Percentiles rank a stretch among this genome's conserved stretches.
Evolutionary conservation across 805 yeast species (phyloP).

Genomic region (Tetrapisispora namnaoensis): DNA sequence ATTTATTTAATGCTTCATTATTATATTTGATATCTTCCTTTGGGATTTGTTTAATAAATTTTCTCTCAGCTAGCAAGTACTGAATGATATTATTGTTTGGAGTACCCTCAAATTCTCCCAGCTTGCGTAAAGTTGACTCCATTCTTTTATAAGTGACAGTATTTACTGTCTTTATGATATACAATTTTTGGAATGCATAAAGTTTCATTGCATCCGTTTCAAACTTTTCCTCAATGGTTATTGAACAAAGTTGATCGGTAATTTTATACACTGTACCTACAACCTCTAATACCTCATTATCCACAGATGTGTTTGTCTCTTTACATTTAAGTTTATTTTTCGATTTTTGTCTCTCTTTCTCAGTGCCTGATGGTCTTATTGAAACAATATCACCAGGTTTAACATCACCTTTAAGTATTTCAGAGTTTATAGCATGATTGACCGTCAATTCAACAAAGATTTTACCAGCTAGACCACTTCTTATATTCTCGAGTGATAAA

Average conservation of each 20-base stretch:
- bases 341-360: slow-evolving; percentile 20
- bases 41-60: slow-evolving; percentile 9
- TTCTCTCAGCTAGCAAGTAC: slow-evolving; percentile 35
- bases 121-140: slow-evolving; percentile 64
- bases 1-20: slow-evolving; percentile 36
- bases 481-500: slow-evolving; percentile 46
- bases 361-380: slow-evolving; percentile 31
- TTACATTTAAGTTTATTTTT: slow-evolving; percentile 11
- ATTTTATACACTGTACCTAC: slow-evolving; percentile 62
- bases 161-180: slow-evolving; percentile 42
- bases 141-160: slow-evolving; percentile 68
- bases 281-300: slow-evolving; percentile 24
- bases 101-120: slow-evolving; percentile 39
- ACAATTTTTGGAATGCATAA: slow-evolving; percentile 17
- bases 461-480: slow-evolving; percentile 72
- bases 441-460: slow-evolving; percentile 53
- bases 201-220: slow-evolving; percentile 44
- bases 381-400: slow-evolving; percentile 72
- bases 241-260: slow-evolving; percentile 36
- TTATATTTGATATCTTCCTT: slow-evolving; percentile 7
- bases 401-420: slow-evolving; percentile 40
- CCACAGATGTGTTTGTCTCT: slow-evolving; percentile 11
- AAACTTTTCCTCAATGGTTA: slow-evolving; percentile 52
- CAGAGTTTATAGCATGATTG: slow-evolving; percentile 29
- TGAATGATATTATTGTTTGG: slow-evolving; percentile 33